Percentiles rank a stretch among this genome's conserved stretches.
Evolutionary conservation across 306 rosid species (phyloP).

Genomic region (Vigna angularis): DNA sequence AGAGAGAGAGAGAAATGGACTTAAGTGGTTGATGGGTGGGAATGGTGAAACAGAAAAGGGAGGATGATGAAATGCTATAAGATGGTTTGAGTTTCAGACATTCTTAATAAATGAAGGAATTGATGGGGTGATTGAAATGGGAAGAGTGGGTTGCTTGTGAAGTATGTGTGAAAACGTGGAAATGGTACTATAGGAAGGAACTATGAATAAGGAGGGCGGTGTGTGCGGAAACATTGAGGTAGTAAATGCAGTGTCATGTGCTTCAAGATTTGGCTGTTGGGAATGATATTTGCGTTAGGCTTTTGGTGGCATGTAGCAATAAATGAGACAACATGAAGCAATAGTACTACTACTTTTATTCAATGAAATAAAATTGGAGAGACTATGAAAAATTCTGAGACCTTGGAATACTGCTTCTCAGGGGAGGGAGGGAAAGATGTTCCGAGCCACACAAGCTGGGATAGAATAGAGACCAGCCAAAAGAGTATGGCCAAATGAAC

Average conservation of each 20-base stretch:
- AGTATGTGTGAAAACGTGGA: constrained; percentile 37
- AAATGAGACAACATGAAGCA: constrained; percentile 51
- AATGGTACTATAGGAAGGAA: background rate
- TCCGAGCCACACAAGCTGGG: constrained; percentile 36
- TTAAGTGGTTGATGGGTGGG: background rate
- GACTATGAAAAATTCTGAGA: background rate
- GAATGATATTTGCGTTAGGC: constrained; percentile 31
- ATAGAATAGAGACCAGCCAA: constrained; percentile 7
- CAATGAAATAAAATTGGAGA: background rate
- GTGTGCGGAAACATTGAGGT: constrained; percentile 56
- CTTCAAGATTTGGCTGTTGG: constrained; percentile 52
- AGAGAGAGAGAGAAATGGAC: background rate
- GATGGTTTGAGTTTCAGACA: constrained; percentile 19
- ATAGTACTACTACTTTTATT: constrained; percentile 28
- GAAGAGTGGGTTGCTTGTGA: constrained; percentile 32
- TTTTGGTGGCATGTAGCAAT: constrained; percentile 45
- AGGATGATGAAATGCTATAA: constrained; percentile 22
- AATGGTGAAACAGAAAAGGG: constrained; percentile 16
- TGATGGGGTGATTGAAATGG: constrained; percentile 27
- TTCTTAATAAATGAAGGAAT: constrained; percentile 38
- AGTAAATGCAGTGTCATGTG: constrained; percentile 68
- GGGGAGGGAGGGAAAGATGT: constrained; percentile 44
- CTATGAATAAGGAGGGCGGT: constrained; percentile 36
- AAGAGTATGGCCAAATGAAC: constrained; percentile 12
- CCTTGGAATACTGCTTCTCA: constrained; percentile 55